A percentile compares a stretch with the other conserved stretches of the same genome.
Conservation (phyloP, 805 yeast species). For the Saccharomycopsis selenospora region DNA sequence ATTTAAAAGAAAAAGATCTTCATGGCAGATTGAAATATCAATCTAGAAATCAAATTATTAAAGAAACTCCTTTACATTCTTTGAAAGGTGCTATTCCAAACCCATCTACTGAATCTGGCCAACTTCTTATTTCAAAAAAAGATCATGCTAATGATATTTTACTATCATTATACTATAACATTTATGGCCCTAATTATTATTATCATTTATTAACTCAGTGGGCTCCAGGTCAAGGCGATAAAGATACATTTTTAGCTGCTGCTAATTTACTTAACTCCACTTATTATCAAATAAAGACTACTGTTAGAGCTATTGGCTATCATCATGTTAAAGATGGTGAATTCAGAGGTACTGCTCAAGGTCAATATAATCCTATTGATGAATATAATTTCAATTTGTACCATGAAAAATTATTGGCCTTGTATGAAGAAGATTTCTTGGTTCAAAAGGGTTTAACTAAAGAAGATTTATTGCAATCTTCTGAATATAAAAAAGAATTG, state of each 20-base stretch:
- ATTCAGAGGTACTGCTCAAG: conserved; percentile 63
- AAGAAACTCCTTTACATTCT: conserved; percentile 46
- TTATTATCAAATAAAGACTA: conserved; percentile 49
- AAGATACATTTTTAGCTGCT: conserved; percentile 70
- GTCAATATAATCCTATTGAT: conserved; percentile 61
- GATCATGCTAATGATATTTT: conserved; percentile 51
- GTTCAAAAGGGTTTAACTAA: conserved; percentile 6
- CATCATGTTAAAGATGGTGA: conserved; percentile 26
- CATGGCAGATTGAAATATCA: conserved; percentile 24
- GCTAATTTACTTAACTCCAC: conserved; percentile 43
- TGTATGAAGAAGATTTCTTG: conserved; percentile 24
- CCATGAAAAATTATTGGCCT: conserved; percentile 44
- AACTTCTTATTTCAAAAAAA: conserved; percentile 49
- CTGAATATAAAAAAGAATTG: conserved; percentile 4
- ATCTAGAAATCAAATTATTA: conserved; percentile 23
- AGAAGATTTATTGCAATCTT: conserved; percentile 1
- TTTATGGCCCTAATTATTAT: conserved; percentile 53
- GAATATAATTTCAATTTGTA: conserved; percentile 45
- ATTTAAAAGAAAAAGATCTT: conserved; percentile 27
- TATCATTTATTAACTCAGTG: conserved; percentile 57
- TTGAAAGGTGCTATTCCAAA: conserved; percentile 63
- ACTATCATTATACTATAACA: conserved; percentile 57
- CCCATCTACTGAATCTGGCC: conserved; percentile 65
- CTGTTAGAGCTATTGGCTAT: conserved; percentile 47
- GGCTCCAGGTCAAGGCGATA: conserved; percentile 74